phyloP scores from a whole-genome alignment of 192 early-diverging fungal genomes.

The Coemansia erecta region DNA sequence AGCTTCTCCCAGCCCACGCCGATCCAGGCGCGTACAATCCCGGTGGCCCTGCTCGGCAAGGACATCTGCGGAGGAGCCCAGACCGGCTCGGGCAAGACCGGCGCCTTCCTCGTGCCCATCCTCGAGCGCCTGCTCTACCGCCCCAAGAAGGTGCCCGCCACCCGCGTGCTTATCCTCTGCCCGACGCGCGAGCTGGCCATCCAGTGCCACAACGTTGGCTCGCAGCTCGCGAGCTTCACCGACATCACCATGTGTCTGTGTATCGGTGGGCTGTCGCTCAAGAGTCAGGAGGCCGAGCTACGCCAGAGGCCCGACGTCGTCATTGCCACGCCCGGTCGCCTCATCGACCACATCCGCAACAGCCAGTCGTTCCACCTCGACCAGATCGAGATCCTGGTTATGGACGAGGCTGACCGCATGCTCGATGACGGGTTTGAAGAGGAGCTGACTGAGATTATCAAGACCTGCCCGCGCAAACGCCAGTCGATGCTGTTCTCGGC shows the following conservation, averaged over 20 bases:
- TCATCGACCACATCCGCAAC: slow-evolving; percentile 97
- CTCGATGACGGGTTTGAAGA: slow-evolving; percentile 96
- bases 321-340: slow-evolving; percentile 96
- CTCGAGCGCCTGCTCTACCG: slow-evolving; percentile 92
- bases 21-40: slow-evolving; percentile 92
- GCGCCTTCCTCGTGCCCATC: slow-evolving; percentile 93
- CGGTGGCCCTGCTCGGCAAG: slow-evolving; percentile 89
- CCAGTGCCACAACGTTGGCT: slow-evolving; percentile 91
- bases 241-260: slow-evolving; percentile 85
- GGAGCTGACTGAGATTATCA: slow-evolving; percentile 95
- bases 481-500: slow-evolving; percentile 99
- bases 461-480: slow-evolving; percentile 76
- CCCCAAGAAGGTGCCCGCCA: slow-evolving; percentile 72
- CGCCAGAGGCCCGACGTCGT: slow-evolving; percentile 85
- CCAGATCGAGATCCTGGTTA: slow-evolving; percentile 90
- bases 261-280: slow-evolving; percentile 87
- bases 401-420: slow-evolving; percentile 99
- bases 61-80: slow-evolving; percentile 98
- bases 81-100: slow-evolving; percentile 98
- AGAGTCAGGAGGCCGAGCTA: slow-evolving; percentile 86
- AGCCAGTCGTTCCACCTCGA: slow-evolving; percentile 85
- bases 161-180: slow-evolving; percentile 86
- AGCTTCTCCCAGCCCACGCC: slow-evolving; percentile 91
- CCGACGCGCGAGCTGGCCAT: slow-evolving; percentile 98
- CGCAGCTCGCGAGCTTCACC: slow-evolving; percentile 80